These are phyloP conservation scores for Rheum nobile DNA, from an alignment of 148 eudicot genomes.

Conservation along the genomic window DNA sequence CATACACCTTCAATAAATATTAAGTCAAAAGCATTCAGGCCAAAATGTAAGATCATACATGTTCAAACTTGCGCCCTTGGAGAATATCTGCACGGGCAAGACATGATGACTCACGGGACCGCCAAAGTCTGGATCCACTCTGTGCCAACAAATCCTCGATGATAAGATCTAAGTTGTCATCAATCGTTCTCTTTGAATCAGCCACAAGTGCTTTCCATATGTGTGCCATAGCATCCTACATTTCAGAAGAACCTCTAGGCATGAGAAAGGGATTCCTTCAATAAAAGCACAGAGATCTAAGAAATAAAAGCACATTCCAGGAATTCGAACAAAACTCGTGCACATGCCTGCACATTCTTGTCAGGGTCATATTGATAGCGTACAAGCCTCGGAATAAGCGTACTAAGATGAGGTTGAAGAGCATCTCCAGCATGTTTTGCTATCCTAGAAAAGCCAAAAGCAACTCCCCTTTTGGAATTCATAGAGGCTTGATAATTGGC, in stretches of 20 bases:
- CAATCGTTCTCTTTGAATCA: conserved; percentile 74
- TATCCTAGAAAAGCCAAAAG: conserved; percentile 95
- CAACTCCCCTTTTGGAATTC: conserved; percentile 96
- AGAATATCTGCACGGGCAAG: conserved; percentile 88
- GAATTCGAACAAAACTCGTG: conserved; percentile 5
- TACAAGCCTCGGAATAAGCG: conserved; percentile 82
- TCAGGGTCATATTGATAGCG: conserved; percentile 98
- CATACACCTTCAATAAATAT: background rate
- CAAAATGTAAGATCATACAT: conserved; percentile 25
- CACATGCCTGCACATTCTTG: conserved; percentile 85
- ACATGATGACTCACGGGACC: conserved; percentile 94
- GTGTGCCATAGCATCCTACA: conserved; percentile 95
- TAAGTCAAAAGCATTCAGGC: background rate
- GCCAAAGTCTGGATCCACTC: conserved; percentile 97
- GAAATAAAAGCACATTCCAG: background rate
- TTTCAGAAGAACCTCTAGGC: background rate
- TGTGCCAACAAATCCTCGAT: conserved; percentile 70
- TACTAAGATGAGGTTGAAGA: conserved; percentile 59
- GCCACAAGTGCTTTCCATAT: conserved; percentile 92
- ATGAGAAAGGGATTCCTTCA: background rate
- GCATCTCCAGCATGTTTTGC: conserved; percentile 98
- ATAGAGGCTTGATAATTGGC: conserved; percentile 94
- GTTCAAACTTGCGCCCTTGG: conserved; percentile 91
- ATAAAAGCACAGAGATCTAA: background rate
- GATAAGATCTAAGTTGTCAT: conserved; percentile 64